Percentiles rank a stretch among this genome's conserved stretches.
Evolutionary conservation across 2,329 filamentous ascomycete species (phyloP).

Genomic region (Neocatenulostroma microsporum): DNA sequence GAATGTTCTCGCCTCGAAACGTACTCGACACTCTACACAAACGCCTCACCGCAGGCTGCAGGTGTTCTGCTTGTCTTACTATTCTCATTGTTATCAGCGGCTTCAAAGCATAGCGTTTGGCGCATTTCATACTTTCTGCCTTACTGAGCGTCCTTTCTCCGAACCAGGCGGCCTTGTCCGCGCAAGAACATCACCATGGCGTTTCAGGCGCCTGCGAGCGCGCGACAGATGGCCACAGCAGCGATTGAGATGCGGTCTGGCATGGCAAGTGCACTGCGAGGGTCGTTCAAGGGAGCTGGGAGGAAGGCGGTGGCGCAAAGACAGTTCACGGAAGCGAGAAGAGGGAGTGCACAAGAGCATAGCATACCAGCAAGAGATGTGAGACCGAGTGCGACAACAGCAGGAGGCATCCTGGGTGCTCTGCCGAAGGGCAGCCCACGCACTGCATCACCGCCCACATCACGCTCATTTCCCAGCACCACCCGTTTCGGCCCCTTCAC

Average conservation of each 20-base stretch:
- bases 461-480: slow-evolving; percentile 34
- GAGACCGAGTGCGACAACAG: slow-evolving; percentile 9
- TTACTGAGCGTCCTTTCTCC: not conserved
- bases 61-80: too few species aligned
- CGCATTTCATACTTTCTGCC: too few species aligned
- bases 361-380: too few species aligned
- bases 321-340: too few species aligned
- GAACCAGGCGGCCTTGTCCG: not conserved
- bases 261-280: slow-evolving; percentile 31
- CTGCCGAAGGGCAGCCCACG: slow-evolving; percentile 28
- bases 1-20: too few species aligned
- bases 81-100: too few species aligned
- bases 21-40: too few species aligned
- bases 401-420: slow-evolving; percentile 14
- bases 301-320: too few species aligned
- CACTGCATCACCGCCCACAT: slow-evolving; percentile 25
- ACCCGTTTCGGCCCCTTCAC: slow-evolving; percentile 27
- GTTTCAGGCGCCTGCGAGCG: slow-evolving; percentile 42
- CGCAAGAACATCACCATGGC: slow-evolving; percentile 41
- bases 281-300: slow-evolving; percentile 21
- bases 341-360: too few species aligned
- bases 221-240: slow-evolving; percentile 40
- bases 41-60: too few species aligned
- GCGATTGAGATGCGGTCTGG: slow-evolving; percentile 34
- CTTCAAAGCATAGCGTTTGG: too few species aligned